Percentiles rank a stretch among this genome's conserved stretches.
Evolutionary conservation across 306 rosid species (phyloP).

Genomic region (Sicyos baderoa): DNA sequence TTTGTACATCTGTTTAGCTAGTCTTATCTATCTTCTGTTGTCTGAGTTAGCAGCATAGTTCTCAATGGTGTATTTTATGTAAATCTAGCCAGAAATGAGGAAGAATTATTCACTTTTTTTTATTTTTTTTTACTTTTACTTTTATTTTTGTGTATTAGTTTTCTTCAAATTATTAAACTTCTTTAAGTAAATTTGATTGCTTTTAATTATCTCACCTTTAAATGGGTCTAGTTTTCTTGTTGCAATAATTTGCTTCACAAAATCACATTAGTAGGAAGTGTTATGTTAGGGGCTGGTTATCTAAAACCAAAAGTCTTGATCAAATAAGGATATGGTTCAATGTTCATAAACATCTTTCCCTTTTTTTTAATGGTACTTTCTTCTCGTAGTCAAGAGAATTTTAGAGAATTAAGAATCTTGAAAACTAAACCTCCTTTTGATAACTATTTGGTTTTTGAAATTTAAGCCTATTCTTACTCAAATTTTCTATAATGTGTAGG

Average conservation of each 20-base stretch:
- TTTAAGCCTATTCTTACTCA: too few species aligned
- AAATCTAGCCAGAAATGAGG: conserved; percentile 1
- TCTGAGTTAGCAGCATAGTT: not conserved
- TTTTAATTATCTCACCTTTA: not conserved
- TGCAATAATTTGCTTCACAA: not conserved
- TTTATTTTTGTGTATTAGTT: not conserved
- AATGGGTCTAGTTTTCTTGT: not conserved
- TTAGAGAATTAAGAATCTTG: too few species aligned
- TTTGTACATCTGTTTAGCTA: not conserved
- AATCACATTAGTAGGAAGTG: not conserved
- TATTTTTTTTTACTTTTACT: not conserved
- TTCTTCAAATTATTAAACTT: not conserved
- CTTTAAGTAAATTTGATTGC: not conserved
- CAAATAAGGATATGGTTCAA: not conserved
- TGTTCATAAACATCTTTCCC: not conserved
- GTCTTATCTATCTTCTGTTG: not conserved
- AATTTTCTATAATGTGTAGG: too few species aligned
- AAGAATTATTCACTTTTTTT: not conserved
- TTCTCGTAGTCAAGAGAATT: too few species aligned
- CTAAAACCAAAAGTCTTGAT: not conserved
- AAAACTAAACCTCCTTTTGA: too few species aligned
- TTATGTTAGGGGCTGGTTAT: not conserved
- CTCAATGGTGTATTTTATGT: conserved; percentile 1
- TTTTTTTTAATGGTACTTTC: too few species aligned
- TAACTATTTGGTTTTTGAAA: too few species aligned